Conservation (phyloP, 805 yeast genomes). For the Sugiyamaella lignohabitans region DNA sequence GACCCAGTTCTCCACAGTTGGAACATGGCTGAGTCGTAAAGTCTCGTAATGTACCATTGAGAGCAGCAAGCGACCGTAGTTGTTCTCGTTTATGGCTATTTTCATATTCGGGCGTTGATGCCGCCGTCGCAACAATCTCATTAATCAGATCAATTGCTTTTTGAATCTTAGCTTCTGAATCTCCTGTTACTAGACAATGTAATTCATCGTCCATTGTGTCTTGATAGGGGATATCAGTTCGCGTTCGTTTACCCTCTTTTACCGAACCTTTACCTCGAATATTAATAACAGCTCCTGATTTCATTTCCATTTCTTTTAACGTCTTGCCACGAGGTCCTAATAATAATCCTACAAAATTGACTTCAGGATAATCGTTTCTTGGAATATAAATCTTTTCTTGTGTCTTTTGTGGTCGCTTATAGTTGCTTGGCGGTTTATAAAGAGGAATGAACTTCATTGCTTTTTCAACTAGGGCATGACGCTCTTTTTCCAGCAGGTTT, state of each 20-base stretch:
- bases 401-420: conserved; percentile 61
- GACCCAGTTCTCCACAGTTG: conserved; percentile 62
- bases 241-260: conserved; percentile 69
- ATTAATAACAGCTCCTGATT: conserved; percentile 83
- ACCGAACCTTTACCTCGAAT: conserved; percentile 95
- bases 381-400: conserved; percentile 83
- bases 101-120: conserved; percentile 85
- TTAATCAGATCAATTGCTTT: conserved; percentile 70
- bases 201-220: conserved; percentile 70
- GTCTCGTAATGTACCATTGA: conserved; percentile 91
- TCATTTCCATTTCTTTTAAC: conserved; percentile 66
- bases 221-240: conserved; percentile 40
- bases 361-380: conserved; percentile 77
- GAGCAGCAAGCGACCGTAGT: conserved; percentile 81
- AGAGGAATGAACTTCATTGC: conserved; percentile 69
- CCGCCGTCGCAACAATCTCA: conserved; percentile 73
- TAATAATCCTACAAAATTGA: conserved; percentile 85
- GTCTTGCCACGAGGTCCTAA: conserved; percentile 97
- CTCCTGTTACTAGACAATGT: conserved; percentile 83
- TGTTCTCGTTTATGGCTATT: conserved; percentile 89
- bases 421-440: conserved; percentile 75
- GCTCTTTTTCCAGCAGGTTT: conserved; percentile 64
- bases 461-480: conserved; percentile 68
- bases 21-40: conserved; percentile 60
- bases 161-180: conserved; percentile 66